phyloP scores from a whole-genome alignment of 2,329 filamentous ascomycete species.

The Colletotrichum orbiculare region DNA sequence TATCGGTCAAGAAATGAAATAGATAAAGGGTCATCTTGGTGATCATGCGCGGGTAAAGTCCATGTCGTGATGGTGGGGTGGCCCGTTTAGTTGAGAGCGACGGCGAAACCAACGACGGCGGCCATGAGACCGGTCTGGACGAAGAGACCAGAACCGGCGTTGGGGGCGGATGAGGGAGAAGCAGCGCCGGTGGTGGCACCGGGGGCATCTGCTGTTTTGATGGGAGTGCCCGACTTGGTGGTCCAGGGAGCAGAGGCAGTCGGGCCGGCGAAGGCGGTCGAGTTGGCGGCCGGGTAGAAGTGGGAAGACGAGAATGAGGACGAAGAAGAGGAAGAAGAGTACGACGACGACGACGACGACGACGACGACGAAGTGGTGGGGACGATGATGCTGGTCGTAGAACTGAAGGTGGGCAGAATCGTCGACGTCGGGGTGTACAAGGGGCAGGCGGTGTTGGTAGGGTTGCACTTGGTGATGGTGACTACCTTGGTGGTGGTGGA shows the following conservation, averaged over 20 bases:
- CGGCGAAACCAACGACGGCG: conserved; percentile 51
- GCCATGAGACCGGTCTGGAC: conserved; percentile 54
- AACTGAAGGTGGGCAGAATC: conserved; percentile 33
- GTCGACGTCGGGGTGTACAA: conserved; percentile 45
- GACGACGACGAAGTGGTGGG: conserved; percentile 7
- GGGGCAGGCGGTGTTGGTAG: conserved; percentile 57
- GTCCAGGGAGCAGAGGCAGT: conserved; percentile 41
- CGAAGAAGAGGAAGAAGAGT: conserved; percentile 12
- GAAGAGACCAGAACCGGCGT: conserved; percentile 48
- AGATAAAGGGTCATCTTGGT: conserved; percentile 29
- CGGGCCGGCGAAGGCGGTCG: conserved; percentile 43
- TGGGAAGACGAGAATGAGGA: conserved; percentile 35
- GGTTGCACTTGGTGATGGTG: conserved; percentile 61
- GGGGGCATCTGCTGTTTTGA: conserved; percentile 32
- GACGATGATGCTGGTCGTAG: conserved; percentile 40
- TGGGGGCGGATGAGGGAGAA: conserved; percentile 41
- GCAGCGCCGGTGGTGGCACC: conserved; percentile 37
- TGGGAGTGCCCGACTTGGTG: conserved; percentile 39
- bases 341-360: conserved; percentile 16
- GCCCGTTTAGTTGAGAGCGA: conserved; percentile 45
- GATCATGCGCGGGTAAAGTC: not conserved
- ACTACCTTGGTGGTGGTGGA: conserved; percentile 56
- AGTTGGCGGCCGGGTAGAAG: conserved; percentile 48
- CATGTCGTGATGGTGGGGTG: conserved; percentile 42
- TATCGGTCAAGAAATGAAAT: conserved; percentile 34